Percentiles rank a stretch among this genome's conserved stretches.
phyloP scores from a whole-genome alignment of 2,329 filamentous ascomycete species.

The Monosporascus sp. region DNA sequence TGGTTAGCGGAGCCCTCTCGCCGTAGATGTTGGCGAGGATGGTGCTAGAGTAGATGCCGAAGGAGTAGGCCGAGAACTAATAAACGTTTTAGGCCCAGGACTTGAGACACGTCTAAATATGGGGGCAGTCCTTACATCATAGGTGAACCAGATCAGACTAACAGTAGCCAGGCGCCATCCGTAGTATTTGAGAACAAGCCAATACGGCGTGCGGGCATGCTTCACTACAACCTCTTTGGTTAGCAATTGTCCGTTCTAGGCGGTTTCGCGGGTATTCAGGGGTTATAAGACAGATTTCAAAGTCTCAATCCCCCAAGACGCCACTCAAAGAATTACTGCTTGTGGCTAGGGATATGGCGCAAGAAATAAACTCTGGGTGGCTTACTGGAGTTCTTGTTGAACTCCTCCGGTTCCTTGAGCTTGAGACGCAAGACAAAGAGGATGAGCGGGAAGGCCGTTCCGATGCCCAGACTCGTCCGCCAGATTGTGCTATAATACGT shows the following conservation, averaged over 20 bases:
- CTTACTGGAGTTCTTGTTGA: constrained; percentile 64
- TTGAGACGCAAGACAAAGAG: constrained; percentile 67
- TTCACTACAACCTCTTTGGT: background rate
- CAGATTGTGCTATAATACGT: constrained; percentile 69
- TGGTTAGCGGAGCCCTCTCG: constrained; percentile 58
- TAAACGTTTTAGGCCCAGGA: background rate
- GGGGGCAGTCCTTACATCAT: constrained; percentile 48
- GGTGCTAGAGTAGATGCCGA: constrained; percentile 75
- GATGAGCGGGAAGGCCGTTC: constrained; percentile 69
- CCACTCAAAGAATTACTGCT: too few species aligned
- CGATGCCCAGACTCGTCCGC: constrained; percentile 75
- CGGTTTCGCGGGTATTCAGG: background rate
- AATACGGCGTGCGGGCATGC: constrained; percentile 50
- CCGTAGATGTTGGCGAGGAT: constrained; percentile 66
- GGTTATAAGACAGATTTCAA: too few species aligned
- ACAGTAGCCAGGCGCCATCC: constrained; percentile 67
- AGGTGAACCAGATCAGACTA: constrained; percentile 78
- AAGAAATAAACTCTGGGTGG: constrained; percentile 7
- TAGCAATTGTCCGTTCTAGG: background rate
- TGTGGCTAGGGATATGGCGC: background rate
- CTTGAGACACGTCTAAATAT: background rate
- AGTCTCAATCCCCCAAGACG: too few species aligned
- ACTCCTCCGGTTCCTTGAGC: constrained; percentile 75
- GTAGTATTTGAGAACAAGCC: constrained; percentile 59
- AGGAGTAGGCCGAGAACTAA: constrained; percentile 74